phyloP scores from a whole-genome alignment of 1,284 basidiomycete species.

The Ustilago sp. region DNA sequence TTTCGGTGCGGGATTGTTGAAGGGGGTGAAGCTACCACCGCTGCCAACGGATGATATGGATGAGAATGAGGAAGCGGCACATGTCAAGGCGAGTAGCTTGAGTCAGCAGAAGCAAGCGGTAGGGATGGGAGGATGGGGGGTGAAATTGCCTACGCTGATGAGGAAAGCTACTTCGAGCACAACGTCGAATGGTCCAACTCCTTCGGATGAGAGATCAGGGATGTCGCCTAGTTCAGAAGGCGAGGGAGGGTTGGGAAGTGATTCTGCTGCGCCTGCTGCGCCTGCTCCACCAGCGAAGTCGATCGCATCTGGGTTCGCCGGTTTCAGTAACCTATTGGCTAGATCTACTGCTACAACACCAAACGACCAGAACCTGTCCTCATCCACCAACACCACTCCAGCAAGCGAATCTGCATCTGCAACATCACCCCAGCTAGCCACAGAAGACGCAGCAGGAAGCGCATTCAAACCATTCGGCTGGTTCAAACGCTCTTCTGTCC shows the following conservation, averaged over 20 bases:
- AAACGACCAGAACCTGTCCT: neutral
- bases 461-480: constrained; percentile 48
- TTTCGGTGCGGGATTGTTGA: constrained; percentile 47
- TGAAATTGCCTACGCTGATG: constrained; percentile 53
- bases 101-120: constrained; percentile 19
- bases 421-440: constrained; percentile 6
- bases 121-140: constrained; percentile 33
- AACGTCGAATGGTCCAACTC: constrained; percentile 28
- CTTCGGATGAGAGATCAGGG: constrained; percentile 28
- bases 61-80: constrained; percentile 50
- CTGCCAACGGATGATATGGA: constrained; percentile 58
- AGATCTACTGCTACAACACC: constrained; percentile 17
- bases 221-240: neutral
- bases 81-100: constrained; percentile 7
- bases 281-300: constrained; percentile 14
- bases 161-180: constrained; percentile 47
- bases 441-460: constrained; percentile 23
- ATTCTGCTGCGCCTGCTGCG: neutral
- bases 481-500: constrained; percentile 48
- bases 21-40: constrained; percentile 61
- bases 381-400: constrained; percentile 7
- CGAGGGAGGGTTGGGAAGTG: constrained; percentile 1
- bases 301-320: constrained; percentile 38
- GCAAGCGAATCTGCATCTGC: neutral
- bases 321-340: constrained; percentile 37